Base-by-base conservation (phyloP, 441 rosid genomes). In the Geranium incanum region DNA sequence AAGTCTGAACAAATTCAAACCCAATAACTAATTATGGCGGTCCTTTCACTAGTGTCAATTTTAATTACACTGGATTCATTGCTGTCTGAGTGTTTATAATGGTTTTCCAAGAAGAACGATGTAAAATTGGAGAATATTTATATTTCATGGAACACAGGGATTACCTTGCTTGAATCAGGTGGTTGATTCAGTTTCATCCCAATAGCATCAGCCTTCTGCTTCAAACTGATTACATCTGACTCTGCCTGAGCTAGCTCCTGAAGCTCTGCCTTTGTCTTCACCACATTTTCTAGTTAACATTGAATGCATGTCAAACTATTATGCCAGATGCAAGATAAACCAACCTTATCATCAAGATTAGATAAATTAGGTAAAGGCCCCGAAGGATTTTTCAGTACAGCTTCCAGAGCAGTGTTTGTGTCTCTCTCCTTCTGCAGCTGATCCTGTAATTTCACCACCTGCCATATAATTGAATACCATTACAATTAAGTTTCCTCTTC, bases 391-490 rank as follows among this genome's bases (percentile, higher is more conserved):
- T 76, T 70, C 75, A 90, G 85, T 77, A 80, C 95, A 73, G 90
- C 78, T 84, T 90, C 93, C 52, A 95, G 76, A 79, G 84, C 83
- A 75, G 50, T 70, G 78, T 84, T 86, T 80, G 78, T 85, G 68
- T 87, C 88, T 76, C 83, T 86, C 85, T 93, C 95, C 79, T 76
- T 86, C 76, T 85, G 93, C 84, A 95, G 84, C 78, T 87, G 87
- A 71, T 85, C 96, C 75, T 89, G 88, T 72, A 95, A 88, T 82
- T 90, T 89, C 78, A 78, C 84, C 75, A 95, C 97, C 97, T 90
- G 78, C 50, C 68, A 75, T 65, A 71, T 36, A 68, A 60, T 71
- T 70, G 39, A 19, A 64, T 64, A 70, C 13, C 12, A 43, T 67
- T 36, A 19, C 13, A n/a, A 43, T 67, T 36, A 19, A 36, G 39